Percentiles rank a stretch among this genome's conserved stretches.
phyloP scores from a whole-genome alignment of 345 rosid species.

The Lepidium sativum region DNA sequence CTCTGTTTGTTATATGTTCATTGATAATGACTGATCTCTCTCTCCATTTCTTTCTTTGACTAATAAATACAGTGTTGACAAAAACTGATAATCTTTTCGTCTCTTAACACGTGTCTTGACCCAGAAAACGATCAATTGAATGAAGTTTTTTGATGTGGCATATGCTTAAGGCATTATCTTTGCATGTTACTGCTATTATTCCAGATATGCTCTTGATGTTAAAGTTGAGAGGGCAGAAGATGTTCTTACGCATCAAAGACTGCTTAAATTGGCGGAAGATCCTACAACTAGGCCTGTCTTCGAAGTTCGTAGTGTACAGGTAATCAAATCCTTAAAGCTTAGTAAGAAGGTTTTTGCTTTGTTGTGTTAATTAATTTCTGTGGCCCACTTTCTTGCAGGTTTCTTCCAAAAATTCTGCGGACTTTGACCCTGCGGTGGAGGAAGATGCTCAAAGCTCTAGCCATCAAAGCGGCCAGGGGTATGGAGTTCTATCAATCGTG shows the following conservation, averaged over 20 bases:
- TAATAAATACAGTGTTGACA: background rate
- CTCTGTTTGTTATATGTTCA: constrained; percentile 4
- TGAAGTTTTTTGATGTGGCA: background rate
- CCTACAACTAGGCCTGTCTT: constrained; percentile 79
- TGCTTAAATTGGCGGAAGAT: constrained; percentile 66
- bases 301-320: constrained; percentile 88
- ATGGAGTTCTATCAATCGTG: constrained; percentile 10
- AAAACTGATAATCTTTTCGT: background rate
- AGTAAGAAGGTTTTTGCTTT: background rate
- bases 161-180: background rate
- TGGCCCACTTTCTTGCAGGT: constrained; percentile 37
- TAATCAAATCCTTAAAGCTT: background rate
- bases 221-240: too few species aligned
- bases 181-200: background rate
- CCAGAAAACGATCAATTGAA: background rate
- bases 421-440: constrained; percentile 47
- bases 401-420: constrained; percentile 37
- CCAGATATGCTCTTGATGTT: constrained; percentile 85
- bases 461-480: constrained; percentile 45
- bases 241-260: constrained; percentile 68
- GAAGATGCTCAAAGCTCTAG: constrained; percentile 77
- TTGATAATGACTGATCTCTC: constrained; percentile 7
- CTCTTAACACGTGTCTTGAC: background rate
- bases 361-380: background rate
- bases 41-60: background rate